A percentile compares a stretch with the other conserved stretches of the same genome.
These are phyloP conservation scores for Helotiales sp. DNA, from an alignment of 2,329 filamentous ascomycete genomes.

Conservation along the genomic window DNA sequence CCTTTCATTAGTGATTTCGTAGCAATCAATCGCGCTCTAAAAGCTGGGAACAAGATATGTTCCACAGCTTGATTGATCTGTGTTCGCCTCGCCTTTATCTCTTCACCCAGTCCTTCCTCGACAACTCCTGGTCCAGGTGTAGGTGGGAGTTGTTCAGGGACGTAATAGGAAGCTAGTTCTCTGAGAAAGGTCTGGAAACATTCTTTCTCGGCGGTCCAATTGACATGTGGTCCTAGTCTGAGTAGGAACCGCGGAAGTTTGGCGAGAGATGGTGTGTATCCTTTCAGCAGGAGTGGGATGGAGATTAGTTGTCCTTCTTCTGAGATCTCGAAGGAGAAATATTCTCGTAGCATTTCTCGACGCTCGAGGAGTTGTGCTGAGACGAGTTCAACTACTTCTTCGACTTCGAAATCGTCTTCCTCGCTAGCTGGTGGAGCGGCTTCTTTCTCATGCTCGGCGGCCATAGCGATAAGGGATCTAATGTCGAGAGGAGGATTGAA, in stretches of 20 bases:
- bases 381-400: slow-evolving; percentile 66
- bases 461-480: slow-evolving; percentile 69
- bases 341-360: slow-evolving; percentile 86
- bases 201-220: slow-evolving; percentile 80
- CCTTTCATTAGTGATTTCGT: slow-evolving; percentile 75
- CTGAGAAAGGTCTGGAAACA: slow-evolving; percentile 86
- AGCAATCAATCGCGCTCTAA: slow-evolving; percentile 79
- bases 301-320: slow-evolving; percentile 73
- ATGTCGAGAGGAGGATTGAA: slow-evolving; percentile 77
- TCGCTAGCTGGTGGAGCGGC: slow-evolving; percentile 33
- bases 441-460: slow-evolving; percentile 68
- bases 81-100: slow-evolving; percentile 57
- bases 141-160: slow-evolving; percentile 77
- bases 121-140: slow-evolving; percentile 38
- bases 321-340: slow-evolving; percentile 85
- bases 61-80: slow-evolving; percentile 79
- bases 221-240: slow-evolving; percentile 80
- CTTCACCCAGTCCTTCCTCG: slow-evolving; percentile 46
- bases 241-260: slow-evolving; percentile 91
- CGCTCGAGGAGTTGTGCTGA: slow-evolving; percentile 69
- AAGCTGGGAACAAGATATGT: slow-evolving; percentile 85
- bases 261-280: slow-evolving; percentile 80
- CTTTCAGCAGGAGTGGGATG: slow-evolving; percentile 84
- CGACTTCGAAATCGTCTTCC: slow-evolving; percentile 60
- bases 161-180: slow-evolving; percentile 88